These are phyloP conservation scores for Agaricus bisporus DNA, from an alignment of 768 basidiomycete species.

Conservation along the genomic window DNA sequence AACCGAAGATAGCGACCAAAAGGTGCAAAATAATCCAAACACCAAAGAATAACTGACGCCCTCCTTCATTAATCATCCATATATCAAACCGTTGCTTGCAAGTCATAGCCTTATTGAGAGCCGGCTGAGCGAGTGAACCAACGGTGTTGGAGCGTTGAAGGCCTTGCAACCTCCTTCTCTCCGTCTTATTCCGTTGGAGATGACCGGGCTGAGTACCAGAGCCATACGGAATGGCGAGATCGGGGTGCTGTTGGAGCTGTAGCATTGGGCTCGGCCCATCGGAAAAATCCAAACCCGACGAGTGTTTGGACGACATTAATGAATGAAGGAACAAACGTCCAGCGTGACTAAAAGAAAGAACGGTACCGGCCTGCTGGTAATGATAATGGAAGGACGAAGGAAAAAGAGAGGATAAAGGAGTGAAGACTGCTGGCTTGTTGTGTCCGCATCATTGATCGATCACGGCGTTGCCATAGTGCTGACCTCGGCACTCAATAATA, in stretches of 20 bases:
- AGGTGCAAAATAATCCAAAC: constrained; percentile 78
- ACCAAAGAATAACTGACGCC: constrained; percentile 69
- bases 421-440: not conserved
- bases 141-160: constrained; percentile 59
- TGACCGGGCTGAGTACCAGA: constrained; percentile 32
- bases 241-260: constrained; percentile 49
- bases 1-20: constrained; percentile 71
- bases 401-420: constrained; percentile 12
- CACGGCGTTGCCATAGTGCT: constrained; percentile 7
- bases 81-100: constrained; percentile 44
- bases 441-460: constrained; percentile 3
- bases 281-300: constrained; percentile 65
- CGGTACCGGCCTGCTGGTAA: constrained; percentile 45
- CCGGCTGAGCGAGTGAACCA: constrained; percentile 19
- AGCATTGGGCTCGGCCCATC: constrained; percentile 36
- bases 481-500: too few relatives aligned
- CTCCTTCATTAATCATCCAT: constrained; percentile 97
- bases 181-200: constrained; percentile 82
- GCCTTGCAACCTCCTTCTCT: constrained; percentile 78
- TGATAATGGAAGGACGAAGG: constrained; percentile 20
- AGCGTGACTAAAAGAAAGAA: constrained; percentile 33
- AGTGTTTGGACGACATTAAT: constrained; percentile 35
- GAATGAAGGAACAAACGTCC: constrained; percentile 24
- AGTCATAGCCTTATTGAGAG: constrained; percentile 30
- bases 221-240: constrained; percentile 25